These are phyloP conservation scores for Colletotrichum nymphaeae DNA, from an alignment of 2,329 filamentous ascomycete genomes.

Conservation along the genomic window DNA sequence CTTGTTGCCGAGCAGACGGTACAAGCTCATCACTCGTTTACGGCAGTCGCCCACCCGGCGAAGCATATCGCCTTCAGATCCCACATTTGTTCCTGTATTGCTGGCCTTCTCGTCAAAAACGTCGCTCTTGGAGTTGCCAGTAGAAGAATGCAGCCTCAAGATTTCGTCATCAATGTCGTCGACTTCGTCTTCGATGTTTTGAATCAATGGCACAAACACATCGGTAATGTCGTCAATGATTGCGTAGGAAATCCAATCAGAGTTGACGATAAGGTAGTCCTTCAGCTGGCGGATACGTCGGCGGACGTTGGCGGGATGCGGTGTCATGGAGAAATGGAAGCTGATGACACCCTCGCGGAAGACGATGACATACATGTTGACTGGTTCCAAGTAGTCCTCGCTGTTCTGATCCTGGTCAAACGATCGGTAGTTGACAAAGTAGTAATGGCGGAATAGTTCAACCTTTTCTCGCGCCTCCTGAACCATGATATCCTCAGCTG, in stretches of 20 bases:
- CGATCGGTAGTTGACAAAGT: constrained; percentile 97
- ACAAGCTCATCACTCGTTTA: constrained; percentile 97
- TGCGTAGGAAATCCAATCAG: constrained; percentile 98
- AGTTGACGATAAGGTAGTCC: constrained; percentile 91
- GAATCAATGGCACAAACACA: constrained; percentile 91
- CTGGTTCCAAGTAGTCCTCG: constrained; percentile 91
- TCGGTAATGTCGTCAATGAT: constrained; percentile 99
- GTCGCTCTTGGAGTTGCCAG: constrained; percentile 54
- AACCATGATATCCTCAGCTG: constrained; percentile 96
- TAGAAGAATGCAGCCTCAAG: constrained; percentile 78
- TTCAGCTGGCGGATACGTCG: constrained; percentile 91
- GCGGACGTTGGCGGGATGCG: constrained; percentile 95
- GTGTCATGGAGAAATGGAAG: constrained; percentile 97
- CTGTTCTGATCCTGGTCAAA: constrained; percentile 95
- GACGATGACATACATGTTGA: constrained; percentile 98
- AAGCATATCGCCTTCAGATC: constrained; percentile 82
- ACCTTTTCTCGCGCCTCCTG: constrained; percentile 98
- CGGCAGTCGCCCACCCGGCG: constrained; percentile 91
- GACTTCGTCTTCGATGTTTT: constrained; percentile 93
- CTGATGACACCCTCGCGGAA: constrained; percentile 95
- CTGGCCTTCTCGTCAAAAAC: constrained; percentile 57
- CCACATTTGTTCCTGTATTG: constrained; percentile 57
- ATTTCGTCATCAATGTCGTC: constrained; percentile 97
- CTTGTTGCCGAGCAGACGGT: constrained; percentile 93
- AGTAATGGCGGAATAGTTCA: constrained; percentile 96